These are phyloP conservation scores for Stagonosporopsis chrysanthemi DNA, from an alignment of 2,329 filamentous ascomycete species.

Conservation along the genomic window DNA sequence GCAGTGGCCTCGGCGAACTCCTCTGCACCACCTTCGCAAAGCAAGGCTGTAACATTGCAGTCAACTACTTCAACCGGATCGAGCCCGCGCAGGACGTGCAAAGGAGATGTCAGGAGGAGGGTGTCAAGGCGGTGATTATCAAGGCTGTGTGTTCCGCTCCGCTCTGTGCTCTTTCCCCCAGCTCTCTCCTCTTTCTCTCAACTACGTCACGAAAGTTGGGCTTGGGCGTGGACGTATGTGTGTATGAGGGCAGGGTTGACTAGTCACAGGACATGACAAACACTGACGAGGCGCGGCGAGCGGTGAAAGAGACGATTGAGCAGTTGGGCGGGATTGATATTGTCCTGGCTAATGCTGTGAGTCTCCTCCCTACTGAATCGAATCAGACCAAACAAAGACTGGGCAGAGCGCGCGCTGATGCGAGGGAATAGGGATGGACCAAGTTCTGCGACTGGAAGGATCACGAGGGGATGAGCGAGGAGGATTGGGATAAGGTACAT, in stretches of 20 bases:
- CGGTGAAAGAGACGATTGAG: conserved; percentile 66
- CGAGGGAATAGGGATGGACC: conserved; percentile 64
- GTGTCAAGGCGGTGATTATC: conserved; percentile 63
- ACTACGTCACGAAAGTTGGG: background rate
- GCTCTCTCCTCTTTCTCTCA: background rate
- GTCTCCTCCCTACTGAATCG: conserved; percentile 23
- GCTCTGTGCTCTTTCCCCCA: background rate
- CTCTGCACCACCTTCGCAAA: conserved; percentile 72
- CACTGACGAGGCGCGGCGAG: conserved; percentile 64
- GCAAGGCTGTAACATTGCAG: conserved; percentile 71
- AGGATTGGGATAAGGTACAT: conserved; percentile 68
- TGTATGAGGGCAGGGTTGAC: background rate
- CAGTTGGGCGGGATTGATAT: conserved; percentile 76
- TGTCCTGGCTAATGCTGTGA: conserved; percentile 76
- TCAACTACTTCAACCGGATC: conserved; percentile 74
- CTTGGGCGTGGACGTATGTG: background rate
- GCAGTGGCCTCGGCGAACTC: conserved; percentile 74
- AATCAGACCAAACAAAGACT: background rate
- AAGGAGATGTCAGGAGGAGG: conserved; percentile 60
- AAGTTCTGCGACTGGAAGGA: conserved; percentile 65
- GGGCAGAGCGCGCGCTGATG: background rate
- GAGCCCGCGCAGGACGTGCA: conserved; percentile 67
- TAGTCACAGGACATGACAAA: conserved; percentile 65
- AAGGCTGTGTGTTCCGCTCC: conserved; percentile 61
- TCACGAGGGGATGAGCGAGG: conserved; percentile 64